These are phyloP conservation scores for Boletus rex-veris DNA, from an alignment of 768 basidiomycete species.

Conservation along the genomic window DNA sequence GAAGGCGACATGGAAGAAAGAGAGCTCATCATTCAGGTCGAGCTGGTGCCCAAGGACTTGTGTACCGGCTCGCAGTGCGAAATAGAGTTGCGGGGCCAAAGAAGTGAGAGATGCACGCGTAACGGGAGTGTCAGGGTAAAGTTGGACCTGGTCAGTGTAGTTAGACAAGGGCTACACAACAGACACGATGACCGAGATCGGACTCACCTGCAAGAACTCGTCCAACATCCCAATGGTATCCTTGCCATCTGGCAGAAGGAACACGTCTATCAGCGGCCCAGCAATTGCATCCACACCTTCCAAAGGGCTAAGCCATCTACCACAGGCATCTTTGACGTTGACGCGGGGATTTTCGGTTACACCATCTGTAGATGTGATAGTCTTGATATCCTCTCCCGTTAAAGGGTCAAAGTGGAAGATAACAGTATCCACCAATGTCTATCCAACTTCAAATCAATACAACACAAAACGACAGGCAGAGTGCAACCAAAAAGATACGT, in stretches of 20 bases:
- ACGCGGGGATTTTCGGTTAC: not conserved
- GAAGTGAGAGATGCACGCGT: conserved; percentile 43
- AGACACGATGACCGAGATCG: not conserved
- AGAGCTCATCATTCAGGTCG: conserved; percentile 39
- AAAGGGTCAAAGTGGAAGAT: conserved; percentile 73
- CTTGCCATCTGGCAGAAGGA: conserved; percentile 42
- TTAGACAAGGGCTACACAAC: not conserved
- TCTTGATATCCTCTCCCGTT: conserved; percentile 62
- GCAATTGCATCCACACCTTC: conserved; percentile 60
- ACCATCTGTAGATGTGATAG: conserved; percentile 15
- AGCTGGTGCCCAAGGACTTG: conserved; percentile 60
- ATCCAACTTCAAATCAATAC: conserved; percentile 6
- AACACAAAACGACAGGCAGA: not conserved
- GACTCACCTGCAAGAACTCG: conserved; percentile 66
- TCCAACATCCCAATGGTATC: conserved; percentile 68
- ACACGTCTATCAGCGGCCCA: conserved; percentile 58
- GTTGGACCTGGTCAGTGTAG: conserved; percentile 42
- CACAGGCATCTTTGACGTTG: conserved; percentile 3
- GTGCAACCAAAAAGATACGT: conserved; percentile 20
- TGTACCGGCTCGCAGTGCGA: conserved; percentile 51
- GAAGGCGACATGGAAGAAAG: conserved; percentile 48
- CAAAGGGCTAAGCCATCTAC: conserved; percentile 36
- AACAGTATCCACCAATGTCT: conserved; percentile 68
- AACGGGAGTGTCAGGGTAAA: conserved; percentile 61
- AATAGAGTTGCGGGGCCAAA: conserved; percentile 45